Evolutionary conservation across 2,329 filamentous ascomycete species (phyloP).

Genomic region (Pseudogymnoascus sp.): DNA sequence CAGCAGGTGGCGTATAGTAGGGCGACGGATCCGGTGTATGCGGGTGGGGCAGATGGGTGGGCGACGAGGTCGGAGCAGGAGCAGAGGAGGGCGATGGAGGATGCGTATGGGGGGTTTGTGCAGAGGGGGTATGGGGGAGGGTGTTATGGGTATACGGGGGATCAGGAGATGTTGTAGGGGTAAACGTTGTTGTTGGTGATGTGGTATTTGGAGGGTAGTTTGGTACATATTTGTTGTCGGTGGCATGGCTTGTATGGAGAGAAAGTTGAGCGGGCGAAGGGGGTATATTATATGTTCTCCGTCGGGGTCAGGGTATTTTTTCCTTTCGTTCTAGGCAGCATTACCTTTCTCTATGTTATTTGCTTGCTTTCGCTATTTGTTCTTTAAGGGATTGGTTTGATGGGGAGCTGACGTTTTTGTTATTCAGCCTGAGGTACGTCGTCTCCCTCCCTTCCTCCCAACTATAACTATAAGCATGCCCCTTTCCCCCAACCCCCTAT

Average conservation of each 20-base stretch:
- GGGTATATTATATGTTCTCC: not conserved
- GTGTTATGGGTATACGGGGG: not conserved
- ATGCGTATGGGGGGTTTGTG: constrained; percentile 58
- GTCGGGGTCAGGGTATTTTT: not conserved
- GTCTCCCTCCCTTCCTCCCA: not conserved
- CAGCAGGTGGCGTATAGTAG: constrained; percentile 36
- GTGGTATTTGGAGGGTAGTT: not conserved
- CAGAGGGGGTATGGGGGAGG: constrained; percentile 31
- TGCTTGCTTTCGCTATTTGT: not conserved
- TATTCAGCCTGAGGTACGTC: not conserved
- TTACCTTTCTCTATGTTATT: not conserved
- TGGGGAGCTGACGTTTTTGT: not conserved
- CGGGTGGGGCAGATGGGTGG: constrained; percentile 18
- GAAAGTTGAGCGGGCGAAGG: not conserved
- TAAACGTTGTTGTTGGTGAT: not conserved
- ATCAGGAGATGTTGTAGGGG: not conserved
- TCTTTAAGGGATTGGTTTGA: not conserved
- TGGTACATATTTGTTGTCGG: not conserved
- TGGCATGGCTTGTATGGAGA: not conserved
- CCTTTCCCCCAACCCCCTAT: not conserved
- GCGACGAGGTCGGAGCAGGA: constrained; percentile 31
- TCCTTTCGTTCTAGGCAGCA: not conserved
- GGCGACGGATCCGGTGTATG: constrained; percentile 62
- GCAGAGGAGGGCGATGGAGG: constrained; percentile 46
- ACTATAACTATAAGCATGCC: not conserved